Percentiles rank a stretch among this genome's conserved stretches.
Evolutionary conservation across 148 eudicot species (phyloP).

Genomic region (Amaranthus palmeri): DNA sequence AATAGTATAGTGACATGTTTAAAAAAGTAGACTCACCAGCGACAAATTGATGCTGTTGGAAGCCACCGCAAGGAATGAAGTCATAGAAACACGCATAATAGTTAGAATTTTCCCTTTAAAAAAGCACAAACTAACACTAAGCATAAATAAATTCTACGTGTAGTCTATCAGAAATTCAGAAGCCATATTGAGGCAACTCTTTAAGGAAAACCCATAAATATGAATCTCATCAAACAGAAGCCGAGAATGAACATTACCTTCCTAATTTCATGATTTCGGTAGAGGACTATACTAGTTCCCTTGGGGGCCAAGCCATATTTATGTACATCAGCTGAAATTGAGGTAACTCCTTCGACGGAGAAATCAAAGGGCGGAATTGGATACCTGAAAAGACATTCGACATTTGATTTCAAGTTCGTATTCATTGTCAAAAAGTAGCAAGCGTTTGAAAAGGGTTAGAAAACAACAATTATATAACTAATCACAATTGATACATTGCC

Average conservation of each 20-base stretch:
- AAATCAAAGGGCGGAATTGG: conserved; percentile 88
- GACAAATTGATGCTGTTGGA: conserved; percentile 90
- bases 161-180: not conserved
- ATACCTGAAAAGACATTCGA: conserved; percentile 45
- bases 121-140: not conserved
- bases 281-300: conserved; percentile 93
- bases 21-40: conserved; percentile 63
- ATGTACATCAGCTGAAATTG: conserved; percentile 92
- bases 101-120: conserved; percentile 24
- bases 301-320: conserved; percentile 98
- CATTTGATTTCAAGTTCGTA: not conserved
- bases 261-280: conserved; percentile 82
- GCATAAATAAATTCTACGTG: not conserved
- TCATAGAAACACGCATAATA: conserved; percentile 22
- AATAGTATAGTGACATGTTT: not conserved
- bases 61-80: conserved; percentile 25
- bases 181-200: not conserved
- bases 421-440: not conserved
- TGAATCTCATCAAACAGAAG: not conserved
- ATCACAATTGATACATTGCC: not conserved
- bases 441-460: not conserved
- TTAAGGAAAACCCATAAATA: not conserved
- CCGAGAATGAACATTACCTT: conserved; percentile 41
- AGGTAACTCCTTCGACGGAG: conserved; percentile 86
- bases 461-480: conserved; percentile 1